Percentiles rank a stretch among this genome's conserved stretches.
Evolutionary conservation across 176 grass and related monocot species (phyloP).

Genomic region (Musa schizocarpa): DNA sequence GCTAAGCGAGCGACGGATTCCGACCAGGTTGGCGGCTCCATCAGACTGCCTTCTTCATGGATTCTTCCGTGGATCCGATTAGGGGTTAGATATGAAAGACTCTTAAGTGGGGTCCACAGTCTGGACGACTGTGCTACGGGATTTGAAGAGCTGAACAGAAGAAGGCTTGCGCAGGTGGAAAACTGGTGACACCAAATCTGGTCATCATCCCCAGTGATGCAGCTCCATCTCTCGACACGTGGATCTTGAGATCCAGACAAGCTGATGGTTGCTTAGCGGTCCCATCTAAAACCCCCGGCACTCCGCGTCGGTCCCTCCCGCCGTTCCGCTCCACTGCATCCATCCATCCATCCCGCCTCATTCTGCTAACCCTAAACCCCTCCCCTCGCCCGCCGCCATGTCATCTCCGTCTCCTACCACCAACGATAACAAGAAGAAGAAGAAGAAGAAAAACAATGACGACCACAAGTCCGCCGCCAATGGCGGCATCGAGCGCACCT

Average conservation of each 20-base stretch:
- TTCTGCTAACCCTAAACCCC: slow-evolving; percentile 20
- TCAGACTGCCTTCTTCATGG: too few species aligned
- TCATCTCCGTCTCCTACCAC: slow-evolving; percentile 26
- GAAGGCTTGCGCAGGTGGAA: too few species aligned
- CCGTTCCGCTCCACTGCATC: neutral
- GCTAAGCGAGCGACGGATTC: too few species aligned
- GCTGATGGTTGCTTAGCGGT: neutral
- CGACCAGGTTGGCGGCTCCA: too few species aligned
- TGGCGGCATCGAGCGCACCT: neutral
- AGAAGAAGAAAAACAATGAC: slow-evolving; percentile 62
- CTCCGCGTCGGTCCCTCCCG: slow-evolving; percentile 8
- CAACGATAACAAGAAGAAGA: slow-evolving; percentile 55
- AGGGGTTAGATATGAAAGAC: too few species aligned
- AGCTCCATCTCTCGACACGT: neutral
- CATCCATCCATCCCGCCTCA: neutral
- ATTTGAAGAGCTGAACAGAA: too few species aligned
- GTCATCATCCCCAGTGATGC: too few species aligned
- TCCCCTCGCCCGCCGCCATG: slow-evolving; percentile 29
- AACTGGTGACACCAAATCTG: too few species aligned
- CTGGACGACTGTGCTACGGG: too few species aligned
- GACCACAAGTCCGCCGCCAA: slow-evolving; percentile 21
- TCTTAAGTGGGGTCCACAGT: too few species aligned
- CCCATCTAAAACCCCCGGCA: neutral
- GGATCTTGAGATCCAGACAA: neutral
- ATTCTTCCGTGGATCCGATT: too few species aligned